Percentiles rank a stretch among this genome's conserved stretches.
Conservation (phyloP, 1,139 yeast species). For the Saccharomyces hybrid region DNA sequence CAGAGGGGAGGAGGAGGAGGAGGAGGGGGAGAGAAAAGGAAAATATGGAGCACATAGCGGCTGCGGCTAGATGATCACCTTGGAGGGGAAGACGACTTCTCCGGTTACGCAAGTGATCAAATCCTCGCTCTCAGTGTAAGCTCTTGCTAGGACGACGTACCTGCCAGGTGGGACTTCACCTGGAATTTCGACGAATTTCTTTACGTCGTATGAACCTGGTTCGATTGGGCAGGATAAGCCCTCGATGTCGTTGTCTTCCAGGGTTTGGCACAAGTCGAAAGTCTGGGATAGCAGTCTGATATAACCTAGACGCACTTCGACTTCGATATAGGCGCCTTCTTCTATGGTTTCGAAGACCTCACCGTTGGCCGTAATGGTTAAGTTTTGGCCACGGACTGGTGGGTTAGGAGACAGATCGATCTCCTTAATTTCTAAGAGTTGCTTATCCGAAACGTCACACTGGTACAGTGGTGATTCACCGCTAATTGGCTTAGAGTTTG, state of each 20-base stretch:
- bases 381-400: conserved; percentile 70
- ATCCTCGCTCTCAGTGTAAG: conserved; percentile 74
- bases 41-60: neutral
- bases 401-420: conserved; percentile 76
- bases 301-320: conserved; percentile 87
- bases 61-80: conserved; percentile 1
- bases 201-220: conserved; percentile 57
- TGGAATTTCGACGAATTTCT: conserved; percentile 75
- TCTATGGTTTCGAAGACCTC: conserved; percentile 45
- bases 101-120: conserved; percentile 83
- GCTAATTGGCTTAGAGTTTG: conserved; percentile 59
- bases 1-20: neutral
- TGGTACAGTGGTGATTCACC: conserved; percentile 79
- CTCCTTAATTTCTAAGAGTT: conserved; percentile 52
- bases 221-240: conserved; percentile 60
- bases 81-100: conserved; percentile 53
- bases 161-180: conserved; percentile 93
- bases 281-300: conserved; percentile 79
- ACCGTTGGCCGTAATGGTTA: conserved; percentile 74
- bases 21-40: neutral
- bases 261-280: conserved; percentile 82
- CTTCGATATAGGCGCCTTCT: conserved; percentile 89
- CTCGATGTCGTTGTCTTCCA: conserved; percentile 67
- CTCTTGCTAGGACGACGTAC: conserved; percentile 79
- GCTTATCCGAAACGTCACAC: conserved; percentile 62